Conservation (phyloP, 2,329 filamentous ascomycete species). For the Penicillium sp. region DNA sequence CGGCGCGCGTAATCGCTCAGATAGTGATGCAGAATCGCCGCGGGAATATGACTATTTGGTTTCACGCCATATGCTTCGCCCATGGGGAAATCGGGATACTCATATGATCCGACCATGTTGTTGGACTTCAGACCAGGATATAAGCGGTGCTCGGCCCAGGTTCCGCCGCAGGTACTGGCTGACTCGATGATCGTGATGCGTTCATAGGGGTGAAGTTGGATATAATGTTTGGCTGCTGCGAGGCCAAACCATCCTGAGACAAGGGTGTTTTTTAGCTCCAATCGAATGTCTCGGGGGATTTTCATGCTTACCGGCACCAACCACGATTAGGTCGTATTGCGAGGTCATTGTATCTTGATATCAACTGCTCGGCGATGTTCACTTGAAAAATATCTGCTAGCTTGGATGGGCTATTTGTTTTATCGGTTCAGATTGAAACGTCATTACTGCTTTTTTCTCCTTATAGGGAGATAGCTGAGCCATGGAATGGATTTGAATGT, state of each 20-base stretch:
- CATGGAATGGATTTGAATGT: background rate
- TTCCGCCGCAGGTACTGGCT: slow-evolving; percentile 27
- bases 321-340: background rate
- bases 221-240: slow-evolving; percentile 56
- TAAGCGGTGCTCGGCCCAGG: slow-evolving; percentile 15
- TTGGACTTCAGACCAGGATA: slow-evolving; percentile 13
- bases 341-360: background rate
- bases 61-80: slow-evolving; percentile 36
- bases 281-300: background rate
- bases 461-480: background rate
- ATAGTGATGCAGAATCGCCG: slow-evolving; percentile 51
- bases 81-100: slow-evolving; percentile 16
- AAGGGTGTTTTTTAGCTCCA: background rate
- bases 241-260: slow-evolving; percentile 9
- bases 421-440: background rate
- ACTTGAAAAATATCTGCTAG: background rate
- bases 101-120: slow-evolving; percentile 13
- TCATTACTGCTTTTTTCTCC: background rate
- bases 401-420: background rate
- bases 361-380: background rate
- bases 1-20: slow-evolving; percentile 48
- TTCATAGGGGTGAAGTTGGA: slow-evolving; percentile 54
- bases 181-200: slow-evolving; percentile 58
- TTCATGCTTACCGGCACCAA: background rate
- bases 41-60: slow-evolving; percentile 52